Evolutionary conservation across 805 yeast species (phyloP), one percentile per base, ranked within the genome.

Genomic region (Saccharomycopsis babjevae): DNA sequence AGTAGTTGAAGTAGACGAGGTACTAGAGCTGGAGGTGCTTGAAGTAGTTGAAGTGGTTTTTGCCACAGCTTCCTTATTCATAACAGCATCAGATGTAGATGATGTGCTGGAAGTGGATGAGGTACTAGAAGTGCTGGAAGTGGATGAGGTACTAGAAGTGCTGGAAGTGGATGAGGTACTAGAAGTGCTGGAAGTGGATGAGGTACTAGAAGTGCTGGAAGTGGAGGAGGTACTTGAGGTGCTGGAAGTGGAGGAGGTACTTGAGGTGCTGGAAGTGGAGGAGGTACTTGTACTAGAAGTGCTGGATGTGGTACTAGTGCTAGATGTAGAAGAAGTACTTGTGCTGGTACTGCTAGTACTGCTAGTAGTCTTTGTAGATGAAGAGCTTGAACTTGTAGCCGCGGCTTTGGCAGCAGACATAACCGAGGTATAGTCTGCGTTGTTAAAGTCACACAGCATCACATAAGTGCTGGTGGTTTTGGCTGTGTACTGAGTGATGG

Each of bases 151-250:
- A n/a, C 34, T 38, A 18, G 42, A 30, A 8, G 57, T 64, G 56
- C 65, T 62, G 56, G 52, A 46, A 15, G 61, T 59, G 61, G 55
- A 59, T 20, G 64, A 20, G 3, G 50, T 52, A 4, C 52, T 40
- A 16, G 46, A 39, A 7, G 56, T 39, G 32, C 32, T 38, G 15
- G 60, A 32, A 3, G 57, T 38, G 18, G 28, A 5, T 2, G 60
- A 32, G 1, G 42, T 42, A 8, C 10, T 25, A 7, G 50, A 25
- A 3, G 57, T 40, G 30, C 36, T 52, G 25, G 39, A 58, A n/a
- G 52, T 50, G 11, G 50, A 34, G 15, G 57, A 34, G 28, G 57
- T 22, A 54, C 57, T 34, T 2, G 61, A 46, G 20, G 57, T 55
- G 20, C 16, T 22, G 20, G 40, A 30, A 10, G 58, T 36, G 20